These are phyloP conservation scores for Clonostachys byssicola DNA, from an alignment of 2,329 filamentous ascomycete species.

Conservation along the genomic window DNA sequence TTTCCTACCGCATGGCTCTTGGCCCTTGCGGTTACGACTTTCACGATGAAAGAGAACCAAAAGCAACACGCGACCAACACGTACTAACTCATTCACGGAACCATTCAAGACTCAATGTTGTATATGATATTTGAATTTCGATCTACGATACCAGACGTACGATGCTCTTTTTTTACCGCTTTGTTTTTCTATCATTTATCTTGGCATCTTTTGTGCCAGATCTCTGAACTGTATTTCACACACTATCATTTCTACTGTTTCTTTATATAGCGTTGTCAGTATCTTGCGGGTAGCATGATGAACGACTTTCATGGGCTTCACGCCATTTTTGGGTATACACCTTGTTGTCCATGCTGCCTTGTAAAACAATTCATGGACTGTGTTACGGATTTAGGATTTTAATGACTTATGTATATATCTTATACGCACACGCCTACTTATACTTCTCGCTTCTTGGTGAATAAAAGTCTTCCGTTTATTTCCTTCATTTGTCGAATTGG, in stretches of 20 bases:
- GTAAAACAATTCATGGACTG: no score
- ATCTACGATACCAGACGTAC: not conserved
- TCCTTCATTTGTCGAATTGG: no score
- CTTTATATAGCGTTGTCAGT: not conserved
- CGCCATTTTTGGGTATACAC: not conserved
- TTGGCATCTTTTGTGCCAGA: not conserved
- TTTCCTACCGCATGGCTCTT: not conserved
- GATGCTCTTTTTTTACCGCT: not conserved
- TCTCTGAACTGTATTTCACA: not conserved
- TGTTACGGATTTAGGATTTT: not conserved
- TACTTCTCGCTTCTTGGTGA: not conserved
- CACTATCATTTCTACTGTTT: not conserved
- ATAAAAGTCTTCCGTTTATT: not conserved
- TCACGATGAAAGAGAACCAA: no score
- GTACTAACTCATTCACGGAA: not conserved
- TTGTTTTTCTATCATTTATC: not conserved
- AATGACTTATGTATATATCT: conserved; percentile 2
- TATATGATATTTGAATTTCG: not conserved
- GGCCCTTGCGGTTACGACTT: no score
- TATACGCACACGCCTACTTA: not conserved
- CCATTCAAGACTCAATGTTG: not conserved
- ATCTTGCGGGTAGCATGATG: no score
- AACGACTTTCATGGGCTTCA: not conserved
- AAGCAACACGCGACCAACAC: not conserved
- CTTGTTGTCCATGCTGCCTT: not conserved